Percentiles rank a stretch among this genome's conserved stretches.
Evolutionary conservation across 2,329 filamentous ascomycete species (phyloP).

Genomic region (Dactylella cylindrospora): DNA sequence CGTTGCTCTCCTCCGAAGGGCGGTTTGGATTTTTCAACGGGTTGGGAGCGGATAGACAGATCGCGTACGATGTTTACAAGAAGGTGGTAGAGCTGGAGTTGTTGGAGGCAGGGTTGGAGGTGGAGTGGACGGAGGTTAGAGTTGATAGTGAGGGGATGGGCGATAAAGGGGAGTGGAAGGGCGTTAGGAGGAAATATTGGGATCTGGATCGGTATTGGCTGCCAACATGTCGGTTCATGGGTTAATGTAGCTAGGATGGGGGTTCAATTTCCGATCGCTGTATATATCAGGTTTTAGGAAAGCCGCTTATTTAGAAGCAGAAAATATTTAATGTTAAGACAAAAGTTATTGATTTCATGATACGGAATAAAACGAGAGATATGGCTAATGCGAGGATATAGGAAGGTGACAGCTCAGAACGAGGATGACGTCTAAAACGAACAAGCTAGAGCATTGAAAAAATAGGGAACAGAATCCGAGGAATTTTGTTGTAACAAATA

Average conservation of each 20-base stretch:
- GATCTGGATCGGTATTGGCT: conserved; percentile 75
- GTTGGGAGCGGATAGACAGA: conserved; percentile 83
- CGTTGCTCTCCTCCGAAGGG: conserved; percentile 70
- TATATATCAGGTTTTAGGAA: no score
- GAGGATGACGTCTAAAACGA: no score
- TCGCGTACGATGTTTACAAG: conserved; percentile 95
- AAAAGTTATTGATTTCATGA: no score
- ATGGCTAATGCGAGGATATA: no score
- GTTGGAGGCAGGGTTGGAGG: conserved; percentile 82
- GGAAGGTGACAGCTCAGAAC: no score
- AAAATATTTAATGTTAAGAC: no score
- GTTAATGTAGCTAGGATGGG: conserved; percentile 54
- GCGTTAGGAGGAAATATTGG: conserved; percentile 87
- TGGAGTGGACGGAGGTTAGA: conserved; percentile 77
- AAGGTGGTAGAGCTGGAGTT: conserved; percentile 90
- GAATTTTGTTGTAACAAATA: no score
- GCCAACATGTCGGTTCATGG: conserved; percentile 73
- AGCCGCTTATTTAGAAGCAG: no score
- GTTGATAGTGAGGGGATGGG: conserved; percentile 65
- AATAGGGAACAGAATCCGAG: no score
- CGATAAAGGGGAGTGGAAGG: conserved; percentile 71
- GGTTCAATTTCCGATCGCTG: not conserved
- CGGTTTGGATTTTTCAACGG: conserved; percentile 90
- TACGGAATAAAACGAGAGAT: no score
- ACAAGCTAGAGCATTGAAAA: no score